Evolutionary conservation across 345 rosid species (phyloP).

Genomic region (Conringia planisiliqua): DNA sequence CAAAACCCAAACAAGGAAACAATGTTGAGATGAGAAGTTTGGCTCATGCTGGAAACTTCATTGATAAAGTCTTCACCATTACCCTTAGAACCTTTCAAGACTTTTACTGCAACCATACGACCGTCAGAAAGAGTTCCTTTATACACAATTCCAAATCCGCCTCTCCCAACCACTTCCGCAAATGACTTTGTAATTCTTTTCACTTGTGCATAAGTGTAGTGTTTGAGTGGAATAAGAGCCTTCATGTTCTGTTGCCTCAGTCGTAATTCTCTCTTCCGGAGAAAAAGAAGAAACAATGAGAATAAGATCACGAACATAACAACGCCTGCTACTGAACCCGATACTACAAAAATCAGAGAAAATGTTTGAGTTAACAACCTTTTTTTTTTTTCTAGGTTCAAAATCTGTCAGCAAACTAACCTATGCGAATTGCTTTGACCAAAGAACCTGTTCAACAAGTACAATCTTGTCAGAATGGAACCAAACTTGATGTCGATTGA

Average conservation of each 20-base stretch:
- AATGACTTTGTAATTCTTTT: constrained; percentile 34
- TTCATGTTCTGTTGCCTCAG: background rate
- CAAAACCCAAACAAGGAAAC: constrained; percentile 44
- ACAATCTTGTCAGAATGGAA: background rate
- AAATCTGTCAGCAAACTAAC: background rate
- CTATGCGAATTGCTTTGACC: background rate
- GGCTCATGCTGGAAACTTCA: constrained; percentile 49
- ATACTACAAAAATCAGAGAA: background rate
- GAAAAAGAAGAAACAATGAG: background rate
- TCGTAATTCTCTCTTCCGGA: background rate
- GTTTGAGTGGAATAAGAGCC: constrained; percentile 23
- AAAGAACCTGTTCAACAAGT: background rate
- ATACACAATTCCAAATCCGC: constrained; percentile 32
- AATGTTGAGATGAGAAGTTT: constrained; percentile 47
- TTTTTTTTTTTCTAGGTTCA: background rate
- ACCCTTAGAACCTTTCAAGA: constrained; percentile 16
- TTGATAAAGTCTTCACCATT: constrained; percentile 41
- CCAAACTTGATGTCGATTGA: background rate
- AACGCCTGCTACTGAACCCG: background rate
- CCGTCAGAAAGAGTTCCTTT: constrained; percentile 30
- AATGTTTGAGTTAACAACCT: background rate
- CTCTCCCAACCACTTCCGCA: constrained; percentile 18
- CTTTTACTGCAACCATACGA: constrained; percentile 22
- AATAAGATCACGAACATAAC: background rate
- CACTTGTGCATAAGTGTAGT: constrained; percentile 17